phyloP scores from a whole-genome alignment of 495 filamentous ascomycete species.

The Acidiella bohemica region DNA sequence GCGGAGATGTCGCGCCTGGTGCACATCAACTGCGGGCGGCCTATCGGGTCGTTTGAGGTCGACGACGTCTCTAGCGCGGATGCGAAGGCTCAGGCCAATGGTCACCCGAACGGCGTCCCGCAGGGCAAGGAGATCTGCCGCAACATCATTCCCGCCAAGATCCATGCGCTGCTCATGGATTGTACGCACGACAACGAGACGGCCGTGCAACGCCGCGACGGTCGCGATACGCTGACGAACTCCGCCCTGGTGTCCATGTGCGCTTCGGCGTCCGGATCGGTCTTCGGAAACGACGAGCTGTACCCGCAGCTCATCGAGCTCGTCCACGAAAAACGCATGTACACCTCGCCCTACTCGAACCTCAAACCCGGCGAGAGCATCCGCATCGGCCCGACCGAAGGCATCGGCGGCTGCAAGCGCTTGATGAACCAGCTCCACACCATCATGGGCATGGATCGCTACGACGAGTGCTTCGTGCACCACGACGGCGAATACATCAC shows the following conservation, averaged over 20 bases:
- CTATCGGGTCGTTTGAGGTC: constrained; percentile 91
- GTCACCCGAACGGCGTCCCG: constrained; percentile 29
- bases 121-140: constrained; percentile 46
- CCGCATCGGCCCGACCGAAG: constrained; percentile 33
- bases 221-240: constrained; percentile 88
- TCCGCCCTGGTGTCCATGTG: constrained; percentile 93
- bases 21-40: constrained; percentile 84
- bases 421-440: constrained; percentile 85
- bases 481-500: constrained; percentile 94
- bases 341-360: constrained; percentile 56
- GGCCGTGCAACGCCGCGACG: constrained; percentile 90
- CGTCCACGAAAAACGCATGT: constrained; percentile 72
- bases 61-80: constrained; percentile 39
- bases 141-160: constrained; percentile 62
- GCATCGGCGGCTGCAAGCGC: constrained; percentile 81
- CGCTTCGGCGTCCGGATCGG: constrained; percentile 80
- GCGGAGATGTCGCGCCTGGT: constrained; percentile 81
- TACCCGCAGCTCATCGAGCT: constrained; percentile 87
- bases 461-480: constrained; percentile 90
- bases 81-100: constrained; percentile 27
- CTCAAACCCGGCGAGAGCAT: constrained; percentile 40
- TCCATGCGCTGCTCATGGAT: constrained; percentile 96
- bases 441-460: constrained; percentile 84
- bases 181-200: constrained; percentile 98
- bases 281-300: constrained; percentile 97